Evolutionary conservation across 163 green algal genomes (phyloP).

Genomic region (Chlamydomonas reinhardtii): DNA sequence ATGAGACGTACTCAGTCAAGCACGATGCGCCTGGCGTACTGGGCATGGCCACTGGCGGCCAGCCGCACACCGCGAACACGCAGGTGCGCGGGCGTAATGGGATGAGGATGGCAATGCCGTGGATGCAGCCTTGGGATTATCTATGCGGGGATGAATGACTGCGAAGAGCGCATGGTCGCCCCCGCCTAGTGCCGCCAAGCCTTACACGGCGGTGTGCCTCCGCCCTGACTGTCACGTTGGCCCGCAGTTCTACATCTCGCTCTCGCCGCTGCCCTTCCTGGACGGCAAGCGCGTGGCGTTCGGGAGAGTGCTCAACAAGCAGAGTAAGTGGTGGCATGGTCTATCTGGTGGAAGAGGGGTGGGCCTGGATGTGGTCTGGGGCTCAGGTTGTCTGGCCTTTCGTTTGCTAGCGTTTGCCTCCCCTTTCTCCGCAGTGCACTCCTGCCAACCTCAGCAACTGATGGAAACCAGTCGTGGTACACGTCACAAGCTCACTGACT

Average conservation of each 20-base stretch:
- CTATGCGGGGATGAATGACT: neutral
- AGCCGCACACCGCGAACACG: constrained; percentile 50
- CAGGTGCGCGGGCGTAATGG: neutral
- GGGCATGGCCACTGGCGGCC: constrained; percentile 55
- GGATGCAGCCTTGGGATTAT: neutral
- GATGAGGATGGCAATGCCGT: no score
- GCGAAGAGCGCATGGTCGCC: neutral
- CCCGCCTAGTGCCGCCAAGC: no score
- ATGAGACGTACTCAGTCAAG: constrained; percentile 57
- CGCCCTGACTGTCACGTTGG: neutral
- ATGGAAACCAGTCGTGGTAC: no score
- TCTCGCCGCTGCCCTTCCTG: constrained; percentile 57
- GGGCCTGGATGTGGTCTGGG: no score
- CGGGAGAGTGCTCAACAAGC: constrained; percentile 47
- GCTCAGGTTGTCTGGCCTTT: no score
- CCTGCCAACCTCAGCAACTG: no score
- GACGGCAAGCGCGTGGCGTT: constrained; percentile 67
- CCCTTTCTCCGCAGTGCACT: no score
- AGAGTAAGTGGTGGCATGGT: neutral
- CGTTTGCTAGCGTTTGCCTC: no score
- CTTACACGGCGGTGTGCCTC: neutral
- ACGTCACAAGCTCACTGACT: no score
- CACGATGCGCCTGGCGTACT: constrained; percentile 59
- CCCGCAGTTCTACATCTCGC: constrained; percentile 64
- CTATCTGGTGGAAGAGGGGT: no score